Percentiles rank a stretch among this genome's conserved stretches.
These are phyloP conservation scores for Wickerhamiella spandovensis DNA, from an alignment of 805 yeast species.

Conservation along the genomic window DNA sequence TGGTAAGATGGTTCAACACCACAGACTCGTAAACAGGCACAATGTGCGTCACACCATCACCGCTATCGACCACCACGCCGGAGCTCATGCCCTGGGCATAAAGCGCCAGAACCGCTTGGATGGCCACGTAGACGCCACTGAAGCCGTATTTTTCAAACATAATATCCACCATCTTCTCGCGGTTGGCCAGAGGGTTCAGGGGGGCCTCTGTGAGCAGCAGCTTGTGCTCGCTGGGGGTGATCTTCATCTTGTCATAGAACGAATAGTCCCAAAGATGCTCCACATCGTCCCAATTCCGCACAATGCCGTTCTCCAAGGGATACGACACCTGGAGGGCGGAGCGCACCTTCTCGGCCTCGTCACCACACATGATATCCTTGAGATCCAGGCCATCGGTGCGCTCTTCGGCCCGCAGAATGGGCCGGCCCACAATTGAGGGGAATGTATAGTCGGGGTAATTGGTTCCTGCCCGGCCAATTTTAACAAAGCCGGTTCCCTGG, in stretches of 20 bases:
- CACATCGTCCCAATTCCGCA: slow-evolving; percentile 98
- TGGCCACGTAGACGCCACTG: slow-evolving; percentile 89
- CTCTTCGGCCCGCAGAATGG: slow-evolving; percentile 93
- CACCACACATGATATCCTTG: slow-evolving; percentile 96
- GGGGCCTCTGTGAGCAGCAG: slow-evolving; percentile 94
- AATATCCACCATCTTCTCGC: slow-evolving; percentile 83
- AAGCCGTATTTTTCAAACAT: slow-evolving; percentile 86
- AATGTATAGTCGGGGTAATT: slow-evolving; percentile 95
- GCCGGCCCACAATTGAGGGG: slow-evolving; percentile 96
- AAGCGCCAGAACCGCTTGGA: slow-evolving; percentile 94
- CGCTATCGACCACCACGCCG: slow-evolving; percentile 97
- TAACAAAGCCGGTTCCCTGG: slow-evolving; percentile 98
- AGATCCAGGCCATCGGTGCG: slow-evolving; percentile 63
- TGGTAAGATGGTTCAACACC: slow-evolving; percentile 86
- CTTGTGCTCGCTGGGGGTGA: slow-evolving; percentile 61
- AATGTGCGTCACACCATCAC: slow-evolving; percentile 97
- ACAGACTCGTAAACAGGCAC: slow-evolving; percentile 97
- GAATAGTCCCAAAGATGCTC: slow-evolving; percentile 97
- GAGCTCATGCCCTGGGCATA: slow-evolving; percentile 94
- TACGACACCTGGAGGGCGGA: slow-evolving; percentile 85
- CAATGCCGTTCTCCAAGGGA: slow-evolving; percentile 98
- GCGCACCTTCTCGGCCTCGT: slow-evolving; percentile 84
- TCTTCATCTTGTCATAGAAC: slow-evolving; percentile 77
- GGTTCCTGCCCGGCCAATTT: slow-evolving; percentile 91
- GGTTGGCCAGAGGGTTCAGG: slow-evolving; percentile 83